Evolutionary conservation across 805 yeast genomes (phyloP).

Genomic region (Metschnikowia reukaufii): DNA sequence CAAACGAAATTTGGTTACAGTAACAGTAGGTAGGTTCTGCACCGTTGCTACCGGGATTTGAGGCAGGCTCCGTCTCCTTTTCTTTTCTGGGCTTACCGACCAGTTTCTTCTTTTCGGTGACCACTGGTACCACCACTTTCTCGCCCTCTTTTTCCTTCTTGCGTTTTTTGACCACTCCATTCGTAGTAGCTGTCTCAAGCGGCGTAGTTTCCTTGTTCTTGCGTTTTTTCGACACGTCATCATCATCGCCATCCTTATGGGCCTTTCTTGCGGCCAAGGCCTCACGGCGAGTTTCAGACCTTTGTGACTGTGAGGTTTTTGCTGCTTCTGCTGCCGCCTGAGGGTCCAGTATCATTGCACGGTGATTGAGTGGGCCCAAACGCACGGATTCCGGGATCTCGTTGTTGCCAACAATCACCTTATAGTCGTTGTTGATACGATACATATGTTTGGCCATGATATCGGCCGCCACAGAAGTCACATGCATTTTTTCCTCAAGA

Average conservation of each 20-base stretch:
- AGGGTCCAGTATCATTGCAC: constrained; percentile 75
- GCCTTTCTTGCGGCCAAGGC: constrained; percentile 89
- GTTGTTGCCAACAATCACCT: constrained; percentile 61
- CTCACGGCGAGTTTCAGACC: constrained; percentile 86
- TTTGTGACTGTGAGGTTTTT: constrained; percentile 67
- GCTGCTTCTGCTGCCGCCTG: constrained; percentile 45
- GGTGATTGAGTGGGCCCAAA: constrained; percentile 80
- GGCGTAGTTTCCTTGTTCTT: constrained; percentile 25
- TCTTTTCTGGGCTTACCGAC: constrained; percentile 23
- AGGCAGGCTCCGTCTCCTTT: constrained; percentile 15
- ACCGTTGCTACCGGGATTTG: constrained; percentile 13
- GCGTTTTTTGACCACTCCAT: constrained; percentile 11
- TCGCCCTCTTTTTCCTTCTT: constrained; percentile 17
- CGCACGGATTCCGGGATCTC: constrained; percentile 83
- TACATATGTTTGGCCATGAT: constrained; percentile 64
- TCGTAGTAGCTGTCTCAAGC: constrained; percentile 15
- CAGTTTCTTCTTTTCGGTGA: constrained; percentile 22
- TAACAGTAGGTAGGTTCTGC: constrained; percentile 88
- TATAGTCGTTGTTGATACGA: constrained; percentile 79
- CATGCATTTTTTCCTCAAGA: constrained; percentile 95
- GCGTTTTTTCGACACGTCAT: constrained; percentile 20
- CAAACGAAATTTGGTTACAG: constrained; percentile 95
- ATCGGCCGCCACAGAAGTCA: constrained; percentile 87
- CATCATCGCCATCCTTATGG: constrained; percentile 38
- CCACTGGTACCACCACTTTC: constrained; percentile 8